Base-by-base conservation (phyloP, 345 rosid species). In the Eutrema yunnanense region DNA sequence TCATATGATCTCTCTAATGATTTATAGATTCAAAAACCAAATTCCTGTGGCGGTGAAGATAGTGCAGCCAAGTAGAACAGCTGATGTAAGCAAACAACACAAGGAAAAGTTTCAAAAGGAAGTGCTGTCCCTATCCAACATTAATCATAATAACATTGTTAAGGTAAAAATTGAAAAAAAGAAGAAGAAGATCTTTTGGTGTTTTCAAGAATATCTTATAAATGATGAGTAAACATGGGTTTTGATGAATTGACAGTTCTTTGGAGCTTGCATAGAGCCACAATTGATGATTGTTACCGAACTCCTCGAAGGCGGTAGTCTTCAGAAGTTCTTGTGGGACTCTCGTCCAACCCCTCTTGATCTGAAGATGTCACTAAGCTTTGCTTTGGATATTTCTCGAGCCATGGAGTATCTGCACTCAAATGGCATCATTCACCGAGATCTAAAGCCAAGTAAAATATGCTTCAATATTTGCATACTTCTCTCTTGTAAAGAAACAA, bases 391-490 rank as follows among this genome's bases (percentile, higher is more conserved):
- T 36, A 81, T 90, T 36, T 79, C 89, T 48, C 81, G 65, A 69
- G 96, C 90, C 49, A 86, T 90, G 96, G 87, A 83, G 52, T 84
- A 50, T 53, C 57, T 90, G 84, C 96, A 90, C 65, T 82, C 85
- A n/a, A 80, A 83, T 46, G 81, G 87, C 79, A 79, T 90, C 78
- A 84, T 90, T 63, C 92, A 87, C 72, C 92, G 90, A 12, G 92
- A 90, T 72, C 56, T 90, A 37, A 86, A 90, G 73, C 92, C 96
- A 16, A 78, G 92, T 90, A 83, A 65, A 8, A 60, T 44, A 62
- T 44, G 9, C 1, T 55, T 10, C 6, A 22, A 22, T 22, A 47
- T 64, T 50, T 19, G 41, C 46, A 51, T 11, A 40, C 30, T 9
- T 16, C 22, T 62, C 0, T 62, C 29, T 42, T 54, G 62, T 62